Evolutionary conservation across 768 basidiomycete genomes (phyloP), one percentile per base, ranked within the genome.

Genomic region (Pleurotus cornucopiae): DNA sequence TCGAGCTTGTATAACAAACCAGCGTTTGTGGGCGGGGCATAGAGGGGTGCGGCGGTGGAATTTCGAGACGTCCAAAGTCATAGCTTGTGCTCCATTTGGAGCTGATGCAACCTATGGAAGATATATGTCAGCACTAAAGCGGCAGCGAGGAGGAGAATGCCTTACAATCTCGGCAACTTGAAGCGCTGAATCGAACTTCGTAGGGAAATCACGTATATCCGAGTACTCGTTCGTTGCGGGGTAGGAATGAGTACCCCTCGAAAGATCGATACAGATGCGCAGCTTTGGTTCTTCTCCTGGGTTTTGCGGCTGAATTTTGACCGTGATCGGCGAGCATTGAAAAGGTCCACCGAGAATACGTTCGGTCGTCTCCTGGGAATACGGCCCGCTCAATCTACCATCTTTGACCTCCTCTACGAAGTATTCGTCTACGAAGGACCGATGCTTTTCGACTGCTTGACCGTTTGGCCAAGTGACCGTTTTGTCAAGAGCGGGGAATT

Each of bases 81-180:
- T 62, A 0, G 65, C 73, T 40, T 68, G 61, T 0, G 70, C 58
- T 1, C 72, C 71, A 0, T 55, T 52, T 2, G 74, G 73, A 0
- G 68, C 64, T 0, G 5, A 6, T 7, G 64, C 55, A 49, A 67
- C 57, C 66, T 68, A 14, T 7, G 7, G 3, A 34, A 11, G 30
- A 34, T 3, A 3, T 7, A 9, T 2, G 9, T 34, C 3, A 34
- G 30, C 30, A 34, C 6, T 11, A 34, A 9, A 26, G 23, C 20
- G 3, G 46, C 3, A 9, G 5, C 7, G 26, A 45, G 40, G 41
- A 34, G 12, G 23, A 26, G 43, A 43, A 16, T 34, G n/a, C 55
- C 60, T 60, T 57, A 63, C 59, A 16, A 58, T 44, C 20, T 64
- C 47, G 0, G 58, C 61, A 2, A 59, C 47, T 13, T 49, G n/a